These are phyloP conservation scores for Allium fistulosum DNA, from an alignment of 106 monocot genomes.

Conservation along the genomic window DNA sequence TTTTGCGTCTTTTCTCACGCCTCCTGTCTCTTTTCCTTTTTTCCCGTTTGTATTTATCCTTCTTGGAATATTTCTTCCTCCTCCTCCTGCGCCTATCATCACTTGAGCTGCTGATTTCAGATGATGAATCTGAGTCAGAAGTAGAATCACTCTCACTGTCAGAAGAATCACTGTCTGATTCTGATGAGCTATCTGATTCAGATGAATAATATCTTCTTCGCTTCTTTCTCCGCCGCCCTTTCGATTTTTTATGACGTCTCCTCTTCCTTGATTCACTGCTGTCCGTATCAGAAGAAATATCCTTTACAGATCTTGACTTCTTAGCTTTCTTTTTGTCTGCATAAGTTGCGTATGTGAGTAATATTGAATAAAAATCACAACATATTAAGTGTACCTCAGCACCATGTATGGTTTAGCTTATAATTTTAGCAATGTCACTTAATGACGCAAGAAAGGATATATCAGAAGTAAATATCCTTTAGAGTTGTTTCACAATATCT, in stretches of 20 bases:
- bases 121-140: constrained; percentile 50
- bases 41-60: constrained; percentile 63
- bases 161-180: constrained; percentile 46
- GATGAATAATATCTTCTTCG: constrained; percentile 72
- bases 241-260: constrained; percentile 53
- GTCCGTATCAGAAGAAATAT: constrained; percentile 34
- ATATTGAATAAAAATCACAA: too few species aligned
- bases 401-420: too few species aligned
- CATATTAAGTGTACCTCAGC: too few species aligned
- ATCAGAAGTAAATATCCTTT: too few species aligned
- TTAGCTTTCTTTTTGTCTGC: constrained; percentile 71
- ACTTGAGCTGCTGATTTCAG: constrained; percentile 71
- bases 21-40: constrained; percentile 70
- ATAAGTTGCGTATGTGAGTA: background rate
- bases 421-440: too few species aligned
- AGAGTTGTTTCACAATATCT: too few species aligned
- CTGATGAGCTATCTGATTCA: constrained; percentile 54
- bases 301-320: constrained; percentile 43
- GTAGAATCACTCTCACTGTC: constrained; percentile 54
- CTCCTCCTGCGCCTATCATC: constrained; percentile 57
- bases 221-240: constrained; percentile 60
- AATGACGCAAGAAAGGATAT: too few species aligned
- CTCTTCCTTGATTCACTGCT: constrained; percentile 25
- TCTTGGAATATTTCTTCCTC: constrained; percentile 43
- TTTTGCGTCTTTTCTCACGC: constrained; percentile 59